A percentile compares a stretch with the other conserved stretches of the same genome.
Conservation (phyloP, 495 filamentous ascomycete species). For the Aspergillus carlsbadensis region DNA sequence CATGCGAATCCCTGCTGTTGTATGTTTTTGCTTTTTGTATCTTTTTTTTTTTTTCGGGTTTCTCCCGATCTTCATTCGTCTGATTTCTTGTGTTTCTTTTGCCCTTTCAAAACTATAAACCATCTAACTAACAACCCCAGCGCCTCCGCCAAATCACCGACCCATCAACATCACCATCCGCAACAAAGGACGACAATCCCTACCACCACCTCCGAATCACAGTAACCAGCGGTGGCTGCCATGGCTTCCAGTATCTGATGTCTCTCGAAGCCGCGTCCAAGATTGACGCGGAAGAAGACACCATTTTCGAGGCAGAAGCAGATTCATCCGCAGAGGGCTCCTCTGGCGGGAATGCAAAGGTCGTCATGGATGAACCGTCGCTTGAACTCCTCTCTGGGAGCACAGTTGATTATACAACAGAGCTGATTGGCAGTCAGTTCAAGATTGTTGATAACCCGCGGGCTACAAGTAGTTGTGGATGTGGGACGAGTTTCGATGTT, state of each 20-base stretch:
- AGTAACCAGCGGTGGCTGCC: constrained; percentile 90
- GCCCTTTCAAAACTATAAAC: not conserved
- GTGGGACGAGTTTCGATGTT: constrained; percentile 97
- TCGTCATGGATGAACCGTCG: constrained; percentile 86
- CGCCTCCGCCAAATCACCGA: constrained; percentile 65
- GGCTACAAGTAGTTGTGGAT: constrained; percentile 93
- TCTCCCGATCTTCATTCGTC: not conserved
- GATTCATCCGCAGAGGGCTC: constrained; percentile 22
- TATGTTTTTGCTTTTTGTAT: constrained; percentile 47
- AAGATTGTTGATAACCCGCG: constrained; percentile 91
- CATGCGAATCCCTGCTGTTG: constrained; percentile 51
- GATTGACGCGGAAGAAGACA: constrained; percentile 75
- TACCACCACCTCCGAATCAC: constrained; percentile 82
- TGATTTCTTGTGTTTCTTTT: not conserved
- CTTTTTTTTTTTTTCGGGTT: constrained; percentile 1
- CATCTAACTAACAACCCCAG: constrained; percentile 31
- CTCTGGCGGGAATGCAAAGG: constrained; percentile 62
- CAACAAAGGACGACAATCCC: constrained; percentile 70
- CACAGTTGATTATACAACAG: constrained; percentile 92
- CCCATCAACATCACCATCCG: constrained; percentile 40
- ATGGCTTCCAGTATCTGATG: constrained; percentile 98
- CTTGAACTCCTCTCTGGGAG: constrained; percentile 88
- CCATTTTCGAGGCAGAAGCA: constrained; percentile 51
- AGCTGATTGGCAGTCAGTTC: constrained; percentile 97
- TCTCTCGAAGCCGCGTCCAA: constrained; percentile 63